These are phyloP conservation scores for Globisporangium yorkense DNA, from an alignment of 352 stramenopile species.

Conservation along the genomic window DNA sequence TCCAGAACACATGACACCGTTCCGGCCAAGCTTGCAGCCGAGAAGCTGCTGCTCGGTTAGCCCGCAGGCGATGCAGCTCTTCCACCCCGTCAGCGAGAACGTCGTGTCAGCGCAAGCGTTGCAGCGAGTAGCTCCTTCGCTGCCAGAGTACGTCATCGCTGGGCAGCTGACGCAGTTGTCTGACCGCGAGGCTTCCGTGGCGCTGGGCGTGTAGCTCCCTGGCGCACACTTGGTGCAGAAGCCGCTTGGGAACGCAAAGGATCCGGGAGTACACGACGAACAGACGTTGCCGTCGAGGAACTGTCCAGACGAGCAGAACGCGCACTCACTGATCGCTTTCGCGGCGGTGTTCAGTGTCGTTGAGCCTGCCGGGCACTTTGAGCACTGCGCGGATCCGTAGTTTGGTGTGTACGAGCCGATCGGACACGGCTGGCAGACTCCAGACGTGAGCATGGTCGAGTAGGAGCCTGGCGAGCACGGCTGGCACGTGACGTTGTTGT, in stretches of 20 bases:
- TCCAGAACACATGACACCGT: slow-evolving; percentile 49
- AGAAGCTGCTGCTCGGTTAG: slow-evolving; percentile 12
- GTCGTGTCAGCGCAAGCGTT: slow-evolving; percentile 23
- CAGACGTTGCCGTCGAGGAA: slow-evolving; percentile 29
- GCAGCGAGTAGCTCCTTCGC: slow-evolving; percentile 24
- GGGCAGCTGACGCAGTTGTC: slow-evolving; percentile 32
- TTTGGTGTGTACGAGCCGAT: slow-evolving; percentile 27
- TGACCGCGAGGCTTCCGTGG: background rate
- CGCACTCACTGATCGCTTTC: slow-evolving; percentile 22
- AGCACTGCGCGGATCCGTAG: slow-evolving; percentile 17
- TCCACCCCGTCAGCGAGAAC: slow-evolving; percentile 52
- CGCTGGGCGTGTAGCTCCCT: slow-evolving; percentile 31
- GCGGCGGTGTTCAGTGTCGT: slow-evolving; percentile 24
- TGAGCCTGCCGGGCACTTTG: slow-evolving; percentile 25
- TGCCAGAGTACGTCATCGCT: slow-evolving; percentile 29
- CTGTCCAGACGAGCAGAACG: slow-evolving; percentile 22
- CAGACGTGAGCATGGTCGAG: slow-evolving; percentile 18
- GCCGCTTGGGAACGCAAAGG: slow-evolving; percentile 19
- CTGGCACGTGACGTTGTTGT: slow-evolving; percentile 20
- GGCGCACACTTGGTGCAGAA: slow-evolving; percentile 34
- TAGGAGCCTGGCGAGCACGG: slow-evolving; percentile 35
- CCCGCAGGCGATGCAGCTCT: slow-evolving; percentile 44
- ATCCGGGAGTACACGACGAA: slow-evolving; percentile 13
- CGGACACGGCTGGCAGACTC: slow-evolving; percentile 40
- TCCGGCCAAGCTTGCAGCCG: slow-evolving; percentile 44